Evolutionary conservation across 345 rosid species (phyloP), one percentile per base, ranked within the genome.

Genomic region (Jatropha curcas): DNA sequence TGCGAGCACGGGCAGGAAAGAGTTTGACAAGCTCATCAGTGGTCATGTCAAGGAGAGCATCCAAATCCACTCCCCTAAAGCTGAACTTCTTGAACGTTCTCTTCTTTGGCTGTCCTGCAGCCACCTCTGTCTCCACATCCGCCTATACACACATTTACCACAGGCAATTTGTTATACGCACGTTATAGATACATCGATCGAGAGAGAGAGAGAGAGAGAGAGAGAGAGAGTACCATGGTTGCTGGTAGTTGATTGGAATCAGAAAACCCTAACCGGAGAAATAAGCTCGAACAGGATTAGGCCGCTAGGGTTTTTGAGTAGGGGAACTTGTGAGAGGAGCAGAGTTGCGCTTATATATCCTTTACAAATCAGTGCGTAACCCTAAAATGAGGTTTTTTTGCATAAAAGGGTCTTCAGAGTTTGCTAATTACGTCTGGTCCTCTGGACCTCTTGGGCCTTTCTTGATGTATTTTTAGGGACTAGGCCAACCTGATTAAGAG

Each of bases 51-150:
- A 80, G 82, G 14, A 80, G 76, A 16, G 82, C 73, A 71, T 80
- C 79, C 69, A 80, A 68, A 72, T 80, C 79, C n/a, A 80, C 79
- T 41, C 82, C 82, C 28, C 79, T 71, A 71, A 75, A 80, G 37
- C 79, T 80, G 46, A 80, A 80, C 76, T 75, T 80, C 76, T 75
- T 79, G 41, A 79, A 79, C 63, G 76, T 79, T 70, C 78, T 79
- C 75, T 79, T 79, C 75, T 74, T 79, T 19, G 78, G 59, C 55
- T 52, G 66, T 28, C 77, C 78, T 16, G 69, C 68, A 2, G 86
- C 84, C 7, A 81, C 81, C 30, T 82, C 89, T 7, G 84, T 37
- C 35, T 77, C 89, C 58, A 71, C 88, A 68, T 84, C 84, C 71
- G 86, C 87, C 88, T 30, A n/a, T n/a, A 27, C 50, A 28, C 5